Base-by-base conservation (phyloP, 495 filamentous ascomycete genomes). In the Podospora didyma region DNA sequence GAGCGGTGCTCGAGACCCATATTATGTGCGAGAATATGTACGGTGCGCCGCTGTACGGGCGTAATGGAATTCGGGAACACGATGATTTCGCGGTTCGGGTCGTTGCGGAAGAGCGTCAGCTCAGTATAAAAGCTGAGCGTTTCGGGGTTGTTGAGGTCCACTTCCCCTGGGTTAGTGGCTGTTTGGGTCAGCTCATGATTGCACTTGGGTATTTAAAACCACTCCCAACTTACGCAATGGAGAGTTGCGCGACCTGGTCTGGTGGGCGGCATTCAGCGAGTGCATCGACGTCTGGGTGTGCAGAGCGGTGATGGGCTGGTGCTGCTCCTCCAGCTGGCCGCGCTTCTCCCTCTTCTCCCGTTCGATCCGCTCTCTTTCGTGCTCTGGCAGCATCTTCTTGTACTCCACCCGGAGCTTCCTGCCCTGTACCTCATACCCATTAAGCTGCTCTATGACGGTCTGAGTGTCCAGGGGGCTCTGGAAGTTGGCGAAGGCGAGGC, bases 311-410 rank as follows among this genome's bases (percentile, higher is more conserved):
- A 78, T 72, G 17, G 75, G 72, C 24, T 92, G 82, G 70, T 98
- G 94, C 72, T 98, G 94, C 73, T 97, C 94, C 70, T 97, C 92
- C 41, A 98, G 78, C 71, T 98, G 94, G 46, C 94, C 94, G 59
- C 94, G 86, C 66, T 94, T 89, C 76, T 97, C 94, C 44, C 94
- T 82, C 83, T 98, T 98, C 74, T 97, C 94, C 24, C 94, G 81
- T 68, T 98, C 94, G 58, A 98, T 98, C 20, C 95, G 85, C 69
- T 98, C 94, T 49, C 94, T 85, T 69, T 98, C 94, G 52, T 92
- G 88, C 47, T 92, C 78, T 11, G 94, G 94, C 20, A 98, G 82
- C 94, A 98, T 98, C 78, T 97, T 98, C 80, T 98, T 98, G 73
- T 97, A 98, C 69, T 98, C 94, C 12, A 98, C 94, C 37, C 94